Evolutionary conservation across 169 alveolate species (phyloP), one percentile per base, ranked within the genome.

Genomic region (Babesia bovis): DNA sequence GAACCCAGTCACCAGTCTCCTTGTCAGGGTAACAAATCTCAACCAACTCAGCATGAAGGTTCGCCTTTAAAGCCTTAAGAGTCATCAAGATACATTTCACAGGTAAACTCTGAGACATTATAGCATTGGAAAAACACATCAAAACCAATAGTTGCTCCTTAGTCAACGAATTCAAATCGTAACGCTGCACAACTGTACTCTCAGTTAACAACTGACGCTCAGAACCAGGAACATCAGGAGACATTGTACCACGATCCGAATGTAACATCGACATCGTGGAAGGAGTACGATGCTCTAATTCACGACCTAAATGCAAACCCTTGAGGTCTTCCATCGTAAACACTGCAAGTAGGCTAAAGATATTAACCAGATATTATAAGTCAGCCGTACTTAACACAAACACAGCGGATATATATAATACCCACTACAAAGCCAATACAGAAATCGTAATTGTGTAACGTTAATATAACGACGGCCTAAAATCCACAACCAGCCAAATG

Each of bases 21-120:
- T 61, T 68, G 52, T 71, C 82, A 5, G 82, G 82, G 55, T 66
- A 66, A 49, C 85, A 77, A 10, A 77, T 63, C 26, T 77, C 85
- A 12, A 67, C 81, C 42, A 66, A 51, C 35, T 77, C 85, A 4
- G 72, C 67, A 12, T 36, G 17, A 12, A 77, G 59, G 47, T 60
- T 65, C 17, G 52, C 58, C 68, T 55, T 66, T 25, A 77, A 41
- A n/a, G 81, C 60, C 56, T 67, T 66, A 6, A 77, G 60, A 2
- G 85, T 77, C 67, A 77, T 36, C 30, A 77, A 42, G 7, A 77
- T 77, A 26, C 82, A 66, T 45, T 77, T 77, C 13, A 77, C 85
- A 1, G 85, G 85, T 17, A 77, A 52, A 30, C 58, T 77, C 45
- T 77, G 72, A 21, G 66, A 59, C 70, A 66, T 56, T 19, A 77